Percentiles rank a stretch among this genome's conserved stretches.
Conservation (phyloP, 2,329 filamentous ascomycete species). For the Neofusicoccum cordaticola region DNA sequence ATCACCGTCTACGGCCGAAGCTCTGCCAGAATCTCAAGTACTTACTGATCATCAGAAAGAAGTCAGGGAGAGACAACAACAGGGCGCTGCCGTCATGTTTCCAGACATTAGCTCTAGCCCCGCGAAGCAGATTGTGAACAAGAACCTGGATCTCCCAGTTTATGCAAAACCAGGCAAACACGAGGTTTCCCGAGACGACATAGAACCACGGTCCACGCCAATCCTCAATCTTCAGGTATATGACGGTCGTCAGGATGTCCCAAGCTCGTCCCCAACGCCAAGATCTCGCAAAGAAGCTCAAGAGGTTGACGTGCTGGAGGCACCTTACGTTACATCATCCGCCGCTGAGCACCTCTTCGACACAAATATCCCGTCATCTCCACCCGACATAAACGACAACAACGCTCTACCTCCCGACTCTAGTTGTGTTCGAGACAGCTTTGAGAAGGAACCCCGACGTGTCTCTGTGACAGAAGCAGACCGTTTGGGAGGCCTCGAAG, state of each 20-base stretch:
- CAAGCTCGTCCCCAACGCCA: constrained; percentile 54
- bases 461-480: not conserved
- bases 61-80: constrained; percentile 67
- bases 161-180: not conserved
- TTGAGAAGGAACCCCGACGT: not conserved
- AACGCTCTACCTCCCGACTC: not conserved
- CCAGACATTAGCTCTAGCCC: constrained; percentile 52
- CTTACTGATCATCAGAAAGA: constrained; percentile 79
- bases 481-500: not conserved
- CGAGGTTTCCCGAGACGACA: not conserved
- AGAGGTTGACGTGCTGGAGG: constrained; percentile 1
- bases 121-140: constrained; percentile 17
- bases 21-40: constrained; percentile 62
- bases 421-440: not conserved
- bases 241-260: constrained; percentile 44
- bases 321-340: not conserved
- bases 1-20: constrained; percentile 52
- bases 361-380: constrained; percentile 20
- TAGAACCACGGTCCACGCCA: constrained; percentile 36
- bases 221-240: constrained; percentile 36
- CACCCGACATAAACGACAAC: constrained; percentile 20
- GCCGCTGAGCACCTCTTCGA: not conserved
- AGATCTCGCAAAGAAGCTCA: constrained; percentile 30
- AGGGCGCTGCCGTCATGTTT: constrained; percentile 61
- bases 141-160: not conserved